Evolutionary conservation across 148 eudicot genomes (phyloP).

Genomic region (Chenopodium suecicum): DNA sequence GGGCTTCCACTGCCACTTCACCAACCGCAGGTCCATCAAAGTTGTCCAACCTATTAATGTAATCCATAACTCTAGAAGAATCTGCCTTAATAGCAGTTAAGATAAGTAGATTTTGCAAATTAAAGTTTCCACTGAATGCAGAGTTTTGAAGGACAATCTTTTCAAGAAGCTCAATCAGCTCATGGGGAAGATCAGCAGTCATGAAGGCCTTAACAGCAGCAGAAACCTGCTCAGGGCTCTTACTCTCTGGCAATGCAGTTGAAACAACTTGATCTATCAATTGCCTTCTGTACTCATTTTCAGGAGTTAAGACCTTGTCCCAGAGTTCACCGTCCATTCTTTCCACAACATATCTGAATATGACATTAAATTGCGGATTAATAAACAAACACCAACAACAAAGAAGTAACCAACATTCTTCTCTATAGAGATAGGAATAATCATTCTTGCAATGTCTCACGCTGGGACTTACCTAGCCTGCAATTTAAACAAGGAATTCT

Average conservation of each 20-base stretch:
- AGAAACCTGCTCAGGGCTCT: constrained; percentile 99
- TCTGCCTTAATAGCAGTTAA: constrained; percentile 98
- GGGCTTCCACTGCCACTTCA: constrained; percentile 97
- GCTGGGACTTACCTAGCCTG: constrained; percentile 65
- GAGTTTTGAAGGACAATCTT: constrained; percentile 98
- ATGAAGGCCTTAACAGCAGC: constrained; percentile 99
- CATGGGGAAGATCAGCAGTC: constrained; percentile 99
- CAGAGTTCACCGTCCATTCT: constrained; percentile 95
- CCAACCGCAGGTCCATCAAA: constrained; percentile 99
- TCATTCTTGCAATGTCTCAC: neutral
- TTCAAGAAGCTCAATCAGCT: constrained; percentile 92
- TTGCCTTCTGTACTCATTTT: constrained; percentile 88
- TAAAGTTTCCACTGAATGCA: constrained; percentile 96
- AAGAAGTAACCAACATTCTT: neutral
- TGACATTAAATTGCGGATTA: neutral
- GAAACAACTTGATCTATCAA: constrained; percentile 98
- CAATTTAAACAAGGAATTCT: constrained; percentile 88
- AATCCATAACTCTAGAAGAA: constrained; percentile 95
- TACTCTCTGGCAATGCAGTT: constrained; percentile 99
- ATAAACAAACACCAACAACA: neutral
- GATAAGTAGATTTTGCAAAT: constrained; percentile 91
- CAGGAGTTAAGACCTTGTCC: constrained; percentile 90
- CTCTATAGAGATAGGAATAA: neutral
- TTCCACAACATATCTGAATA: constrained; percentile 81
- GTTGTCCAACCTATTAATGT: constrained; percentile 87